Base-by-base conservation (phyloP, 495 filamentous ascomycete species). In the Xylaria grammica region DNA sequence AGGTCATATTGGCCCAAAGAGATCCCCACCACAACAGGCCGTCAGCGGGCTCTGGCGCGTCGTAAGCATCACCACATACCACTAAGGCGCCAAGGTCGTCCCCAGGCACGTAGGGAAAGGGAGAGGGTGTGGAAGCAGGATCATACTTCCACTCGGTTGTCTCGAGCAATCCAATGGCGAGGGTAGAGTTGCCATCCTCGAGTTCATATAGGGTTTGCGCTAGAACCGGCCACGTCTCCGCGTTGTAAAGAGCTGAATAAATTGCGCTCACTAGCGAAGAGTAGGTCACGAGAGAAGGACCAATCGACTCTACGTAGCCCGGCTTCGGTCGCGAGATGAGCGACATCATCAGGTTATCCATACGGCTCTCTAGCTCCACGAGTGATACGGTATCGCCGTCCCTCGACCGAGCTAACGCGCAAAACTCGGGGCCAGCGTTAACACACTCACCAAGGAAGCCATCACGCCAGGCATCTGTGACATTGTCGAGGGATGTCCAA, bases 391-490 rank as follows among this genome's bases (percentile, higher is more conserved):
- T 54, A 0, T 73, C 56, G 19, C 59, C 68, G 13, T 72, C 69
- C 22, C 44, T 69, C n/a, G 76, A 57, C 49, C 67, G 72, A 19
- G 80, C 73, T 17, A 82, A 64, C 3, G 76, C 74, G 40, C 80
- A 82, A 49, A 78, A 64, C 48, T 77, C 60, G 7, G 80, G 75
- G 0, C 80, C 79, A 15, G 80, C 80, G 7, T 77, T 75, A 48
- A 82, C 52, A 26, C 80, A 82, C 56, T 82, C 79, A 26, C 80
- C 79, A 19, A 82, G 67, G 62, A 82, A 81, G 26, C 80, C 80
- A 54, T 82, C 80, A 22, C 67, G 74, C 78, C 78, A 82, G 9
- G 77, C 79, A 60, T 82, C 69, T 5, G 80, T 82, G 10, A 67
- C 75, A 58, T 82, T 81, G 44, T 81, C 80, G 22, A 82, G 65